Base-by-base conservation (phyloP, 164 flowering plant species). In the Magnolia changhungtana region DNA sequence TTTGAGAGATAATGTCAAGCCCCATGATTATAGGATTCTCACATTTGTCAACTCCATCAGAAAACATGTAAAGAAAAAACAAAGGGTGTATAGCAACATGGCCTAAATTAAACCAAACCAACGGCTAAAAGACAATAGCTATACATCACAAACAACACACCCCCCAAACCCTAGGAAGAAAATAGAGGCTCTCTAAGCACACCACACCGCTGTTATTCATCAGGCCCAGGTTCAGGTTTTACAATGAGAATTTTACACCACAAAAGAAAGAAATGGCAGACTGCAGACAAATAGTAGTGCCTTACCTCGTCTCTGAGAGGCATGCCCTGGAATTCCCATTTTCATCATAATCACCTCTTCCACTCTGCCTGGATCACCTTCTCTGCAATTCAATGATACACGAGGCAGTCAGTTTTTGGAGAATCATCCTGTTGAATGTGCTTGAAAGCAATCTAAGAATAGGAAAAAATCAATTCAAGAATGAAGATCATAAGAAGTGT, bases 311-410 rank as follows among this genome's bases (percentile, higher is more conserved):
- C 14, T 63, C 7, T 3, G 50, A 20, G 16, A 65, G 19, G 31
- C 50, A 20, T 72, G 31, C 50, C 51, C n/a, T 52, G 16, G 21
- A 63, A 55, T 69, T 20, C 63, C 16, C 14, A 45, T 24, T 67
- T 71, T 61, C 45, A 1, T 3, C 18, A 55, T 23, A 74, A 63
- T 90, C 84, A 91, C 86, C 96, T 89, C 79, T 83, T 87, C 92
- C 96, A 90, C 75, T 85, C 96, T 45, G 82, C 85, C 73, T 86
- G 93, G 23, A 75, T 70, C 27, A 79, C 86, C 79, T 86, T 90
- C 55, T 80, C 92, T 90, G 88, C 73, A 82, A 78, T 18, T 51
- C 37, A 73, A 69, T 23, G 63, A 58, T 24, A 75, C 16, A 8
- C 14, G 55, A 67, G 37, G 37, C 37, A 31, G 37, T 31, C 24